phyloP scores from a whole-genome alignment of 2,329 filamentous ascomycete genomes.

The Penicillium sp. region DNA sequence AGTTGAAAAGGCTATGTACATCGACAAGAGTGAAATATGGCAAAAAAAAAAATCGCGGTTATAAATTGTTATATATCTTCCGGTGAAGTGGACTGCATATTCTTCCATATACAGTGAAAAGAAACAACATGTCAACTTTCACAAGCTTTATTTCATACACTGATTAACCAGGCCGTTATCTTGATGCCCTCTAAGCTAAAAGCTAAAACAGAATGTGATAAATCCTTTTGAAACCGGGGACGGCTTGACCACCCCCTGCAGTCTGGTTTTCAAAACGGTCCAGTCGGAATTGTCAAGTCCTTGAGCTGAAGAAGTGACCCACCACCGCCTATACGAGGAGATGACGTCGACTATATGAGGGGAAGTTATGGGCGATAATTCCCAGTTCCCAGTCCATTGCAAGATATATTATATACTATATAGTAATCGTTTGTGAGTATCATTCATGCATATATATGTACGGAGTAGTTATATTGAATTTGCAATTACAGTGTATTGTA shows the following conservation, averaged over 20 bases:
- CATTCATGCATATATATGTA: too few species aligned
- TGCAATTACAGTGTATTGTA: background rate
- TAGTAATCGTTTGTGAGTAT: too few species aligned
- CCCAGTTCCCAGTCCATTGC: background rate
- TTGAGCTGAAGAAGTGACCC: conserved; percentile 12
- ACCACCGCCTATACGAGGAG: conserved; percentile 21
- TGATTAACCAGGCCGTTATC: too few species aligned
- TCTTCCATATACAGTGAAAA: too few species aligned
- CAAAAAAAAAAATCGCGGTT: background rate
- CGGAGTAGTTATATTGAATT: too few species aligned
- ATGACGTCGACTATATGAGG: conserved; percentile 28
- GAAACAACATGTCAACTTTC: background rate
- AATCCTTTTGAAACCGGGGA: conserved; percentile 12
- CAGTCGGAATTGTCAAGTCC: conserved; percentile 25
- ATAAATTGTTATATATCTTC: background rate
- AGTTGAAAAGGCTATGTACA: background rate
- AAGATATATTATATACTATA: background rate
- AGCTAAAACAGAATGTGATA: background rate
- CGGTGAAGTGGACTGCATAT: too few species aligned
- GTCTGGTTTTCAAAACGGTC: conserved; percentile 5
- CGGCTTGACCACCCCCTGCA: background rate
- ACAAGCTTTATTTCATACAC: background rate
- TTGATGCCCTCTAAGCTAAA: background rate
- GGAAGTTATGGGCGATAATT: background rate
- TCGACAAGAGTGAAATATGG: background rate